Conservation (phyloP, 805 yeast species). For the Starmerella sirachaensis region DNA sequence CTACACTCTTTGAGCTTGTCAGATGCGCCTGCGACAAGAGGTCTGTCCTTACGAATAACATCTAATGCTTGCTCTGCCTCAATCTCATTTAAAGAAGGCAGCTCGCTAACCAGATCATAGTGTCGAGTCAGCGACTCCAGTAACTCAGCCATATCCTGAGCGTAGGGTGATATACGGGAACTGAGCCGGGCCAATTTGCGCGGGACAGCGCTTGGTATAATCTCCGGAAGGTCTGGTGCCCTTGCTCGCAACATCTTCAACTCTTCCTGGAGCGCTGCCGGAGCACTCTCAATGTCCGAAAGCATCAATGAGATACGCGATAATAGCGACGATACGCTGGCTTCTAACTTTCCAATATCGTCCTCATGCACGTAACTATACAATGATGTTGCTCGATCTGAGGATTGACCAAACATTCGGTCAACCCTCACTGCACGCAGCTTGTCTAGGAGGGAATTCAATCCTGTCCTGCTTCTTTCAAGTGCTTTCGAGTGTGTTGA, state of each 20-base stretch:
- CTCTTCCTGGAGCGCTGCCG: conserved; percentile 15
- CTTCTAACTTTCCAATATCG: conserved; percentile 15
- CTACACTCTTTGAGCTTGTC: conserved; percentile 21
- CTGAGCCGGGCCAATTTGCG: conserved; percentile 23
- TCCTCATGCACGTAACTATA: conserved; percentile 19
- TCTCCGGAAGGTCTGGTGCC: conserved; percentile 15
- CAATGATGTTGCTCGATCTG: conserved; percentile 6
- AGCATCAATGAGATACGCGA: too few species aligned
- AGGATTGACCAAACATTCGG: conserved; percentile 10
- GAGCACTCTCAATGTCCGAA: conserved; percentile 14
- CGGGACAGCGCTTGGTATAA: conserved; percentile 27
- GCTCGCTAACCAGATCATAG: conserved; percentile 63
- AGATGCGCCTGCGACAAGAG: conserved; percentile 27
- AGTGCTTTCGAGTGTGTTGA: too few species aligned
- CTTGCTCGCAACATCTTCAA: conserved; percentile 14
- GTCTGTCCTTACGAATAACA: conserved; percentile 35
- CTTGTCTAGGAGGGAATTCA: conserved; percentile 12
- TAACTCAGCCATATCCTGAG: conserved; percentile 56
- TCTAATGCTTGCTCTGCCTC: conserved; percentile 44
- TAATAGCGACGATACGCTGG: too few species aligned
- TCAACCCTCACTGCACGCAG: conserved; percentile 18
- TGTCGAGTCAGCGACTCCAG: conserved; percentile 66
- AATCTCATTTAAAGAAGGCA: conserved; percentile 30
- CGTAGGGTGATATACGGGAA: conserved; percentile 30
- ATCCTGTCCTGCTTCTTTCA: too few species aligned